Percentiles rank a stretch among this genome's conserved stretches.
phyloP scores from a whole-genome alignment of 1,284 basidiomycete genomes.

The Phellopilus nigrolimitatus region DNA sequence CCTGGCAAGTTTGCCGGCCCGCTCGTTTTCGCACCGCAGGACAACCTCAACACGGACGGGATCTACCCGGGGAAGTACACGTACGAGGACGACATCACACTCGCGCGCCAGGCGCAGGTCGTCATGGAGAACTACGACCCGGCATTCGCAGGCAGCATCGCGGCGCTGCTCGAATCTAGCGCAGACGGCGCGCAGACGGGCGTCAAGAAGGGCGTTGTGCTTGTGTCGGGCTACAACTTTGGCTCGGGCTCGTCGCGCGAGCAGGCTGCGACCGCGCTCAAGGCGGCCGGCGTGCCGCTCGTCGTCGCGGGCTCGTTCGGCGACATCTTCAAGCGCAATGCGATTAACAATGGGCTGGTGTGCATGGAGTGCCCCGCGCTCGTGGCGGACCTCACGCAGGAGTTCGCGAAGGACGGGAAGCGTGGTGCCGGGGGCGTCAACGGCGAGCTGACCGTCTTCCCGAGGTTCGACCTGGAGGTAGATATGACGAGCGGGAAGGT shows the following conservation, averaged over 20 bases:
- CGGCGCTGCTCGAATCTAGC: slow-evolving; percentile 41
- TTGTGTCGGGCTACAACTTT: slow-evolving; percentile 97
- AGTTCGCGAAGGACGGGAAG: slow-evolving; percentile 68
- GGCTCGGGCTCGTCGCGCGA: slow-evolving; percentile 98
- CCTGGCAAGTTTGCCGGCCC: slow-evolving; percentile 81
- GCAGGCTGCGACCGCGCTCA: slow-evolving; percentile 96
- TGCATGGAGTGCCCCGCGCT: slow-evolving; percentile 92
- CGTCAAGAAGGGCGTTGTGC: slow-evolving; percentile 60
- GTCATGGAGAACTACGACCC: slow-evolving; percentile 99
- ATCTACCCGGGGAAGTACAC: slow-evolving; percentile 99
- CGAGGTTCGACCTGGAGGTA: slow-evolving; percentile 62
- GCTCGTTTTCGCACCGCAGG: slow-evolving; percentile 90
- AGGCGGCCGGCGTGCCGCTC: slow-evolving; percentile 88
- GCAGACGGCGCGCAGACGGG: slow-evolving; percentile 21
- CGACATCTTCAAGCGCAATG: slow-evolving; percentile 98
- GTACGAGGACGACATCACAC: slow-evolving; percentile 98
- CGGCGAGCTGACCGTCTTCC: slow-evolving; percentile 79
- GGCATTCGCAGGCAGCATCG: slow-evolving; percentile 73
- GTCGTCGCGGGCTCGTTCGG: slow-evolving; percentile 97
- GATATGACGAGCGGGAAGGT: slow-evolving; percentile 68
- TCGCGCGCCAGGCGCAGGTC: slow-evolving; percentile 90
- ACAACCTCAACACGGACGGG: slow-evolving; percentile 97
- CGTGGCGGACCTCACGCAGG: slow-evolving; percentile 76
- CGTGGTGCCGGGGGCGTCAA: slow-evolving; percentile 73
- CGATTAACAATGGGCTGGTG: slow-evolving; percentile 98